Percentiles rank a stretch among this genome's conserved stretches.
Evolutionary conservation across 192 early-diverging fungal species (phyloP).

Genomic region (Mortierella hygrophila): DNA sequence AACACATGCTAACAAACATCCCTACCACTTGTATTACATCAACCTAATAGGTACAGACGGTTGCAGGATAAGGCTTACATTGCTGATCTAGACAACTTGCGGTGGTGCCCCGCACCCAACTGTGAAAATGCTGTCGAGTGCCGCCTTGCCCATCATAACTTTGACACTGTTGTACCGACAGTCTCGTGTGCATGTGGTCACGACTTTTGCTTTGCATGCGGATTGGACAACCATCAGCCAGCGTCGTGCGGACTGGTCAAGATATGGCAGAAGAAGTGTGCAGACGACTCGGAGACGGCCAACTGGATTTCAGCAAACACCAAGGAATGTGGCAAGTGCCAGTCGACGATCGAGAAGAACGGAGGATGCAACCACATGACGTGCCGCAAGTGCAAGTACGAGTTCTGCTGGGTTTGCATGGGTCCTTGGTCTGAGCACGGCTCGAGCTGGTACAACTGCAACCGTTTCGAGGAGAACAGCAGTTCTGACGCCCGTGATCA

Average conservation of each 20-base stretch:
- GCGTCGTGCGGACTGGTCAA: slow-evolving; percentile 87
- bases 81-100: slow-evolving; percentile 81
- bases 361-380: slow-evolving; percentile 99
- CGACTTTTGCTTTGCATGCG: slow-evolving; percentile 95
- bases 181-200: slow-evolving; percentile 86
- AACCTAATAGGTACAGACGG: slow-evolving; percentile 71
- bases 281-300: slow-evolving; percentile 97
- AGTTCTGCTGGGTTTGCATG: slow-evolving; percentile 99
- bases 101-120: slow-evolving; percentile 96
- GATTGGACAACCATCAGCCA: slow-evolving; percentile 87
- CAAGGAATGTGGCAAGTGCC: slow-evolving; percentile 96
- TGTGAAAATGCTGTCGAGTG: slow-evolving; percentile 97
- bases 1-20: not conserved
- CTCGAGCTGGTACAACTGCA: slow-evolving; percentile 96
- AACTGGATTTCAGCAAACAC: slow-evolving; percentile 96
- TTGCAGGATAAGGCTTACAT: slow-evolving; percentile 92
- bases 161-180: slow-evolving; percentile 81
- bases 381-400: slow-evolving; percentile 95
- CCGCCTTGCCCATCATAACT: slow-evolving; percentile 74
- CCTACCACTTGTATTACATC: not conserved
- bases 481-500: slow-evolving; percentile 87
- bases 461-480: slow-evolving; percentile 92
- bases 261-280: slow-evolving; percentile 94
- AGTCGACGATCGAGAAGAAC: slow-evolving; percentile 98
- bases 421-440: slow-evolving; percentile 98